These are phyloP conservation scores for Eucalyptus erythrocorys DNA, from an alignment of 345 rosid species.

Conservation along the genomic window DNA sequence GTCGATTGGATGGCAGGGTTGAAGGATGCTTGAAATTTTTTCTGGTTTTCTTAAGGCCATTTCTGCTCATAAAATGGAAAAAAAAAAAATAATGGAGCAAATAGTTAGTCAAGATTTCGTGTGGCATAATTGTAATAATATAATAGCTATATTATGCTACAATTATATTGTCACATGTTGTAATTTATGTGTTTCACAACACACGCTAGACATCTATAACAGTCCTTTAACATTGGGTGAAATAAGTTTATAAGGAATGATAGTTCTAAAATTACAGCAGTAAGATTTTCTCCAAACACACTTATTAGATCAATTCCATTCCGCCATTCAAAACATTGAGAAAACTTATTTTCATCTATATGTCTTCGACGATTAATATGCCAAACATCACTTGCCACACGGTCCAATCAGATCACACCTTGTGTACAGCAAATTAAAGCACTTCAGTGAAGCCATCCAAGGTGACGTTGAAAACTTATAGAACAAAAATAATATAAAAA, in stretches of 20 bases:
- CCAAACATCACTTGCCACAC: background rate
- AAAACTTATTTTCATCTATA: background rate
- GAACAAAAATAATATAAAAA: background rate
- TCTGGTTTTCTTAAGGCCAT: background rate
- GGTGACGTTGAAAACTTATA: background rate
- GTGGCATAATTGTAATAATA: background rate
- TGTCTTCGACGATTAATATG: background rate
- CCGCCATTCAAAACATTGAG: background rate
- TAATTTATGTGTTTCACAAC: background rate
- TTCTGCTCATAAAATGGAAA: background rate
- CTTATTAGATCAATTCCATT: background rate
- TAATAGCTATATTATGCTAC: background rate
- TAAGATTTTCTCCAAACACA: background rate
- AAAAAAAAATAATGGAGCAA: background rate
- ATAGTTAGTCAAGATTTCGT: background rate
- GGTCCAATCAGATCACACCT: background rate
- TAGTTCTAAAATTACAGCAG: background rate
- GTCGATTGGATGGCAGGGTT: background rate
- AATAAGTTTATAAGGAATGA: background rate
- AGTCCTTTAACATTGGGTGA: background rate
- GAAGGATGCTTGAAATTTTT: background rate
- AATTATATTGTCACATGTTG: background rate
- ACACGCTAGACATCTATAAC: too few relatives aligned
- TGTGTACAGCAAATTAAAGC: background rate
- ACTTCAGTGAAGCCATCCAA: background rate